phyloP scores from a whole-genome alignment of 2,329 filamentous ascomycete genomes.

The Neonectria hederae region DNA sequence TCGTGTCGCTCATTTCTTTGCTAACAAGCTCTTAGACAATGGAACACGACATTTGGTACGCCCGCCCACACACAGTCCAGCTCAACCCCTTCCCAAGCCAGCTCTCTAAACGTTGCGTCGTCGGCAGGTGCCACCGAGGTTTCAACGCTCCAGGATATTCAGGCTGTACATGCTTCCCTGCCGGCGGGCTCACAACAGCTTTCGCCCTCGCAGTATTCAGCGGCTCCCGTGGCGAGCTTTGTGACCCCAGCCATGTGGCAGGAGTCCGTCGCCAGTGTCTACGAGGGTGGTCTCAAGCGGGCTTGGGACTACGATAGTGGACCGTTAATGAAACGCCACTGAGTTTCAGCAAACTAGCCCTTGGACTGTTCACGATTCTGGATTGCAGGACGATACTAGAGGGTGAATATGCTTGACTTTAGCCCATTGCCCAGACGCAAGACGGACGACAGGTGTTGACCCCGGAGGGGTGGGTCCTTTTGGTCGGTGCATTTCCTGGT shows the following conservation, averaged over 20 bases:
- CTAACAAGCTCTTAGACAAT: constrained; percentile 72
- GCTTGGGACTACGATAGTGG: constrained; percentile 65
- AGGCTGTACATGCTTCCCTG: constrained; percentile 57
- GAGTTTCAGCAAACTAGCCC: constrained; percentile 2
- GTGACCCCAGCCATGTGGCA: constrained; percentile 79
- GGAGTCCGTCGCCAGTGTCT: constrained; percentile 74
- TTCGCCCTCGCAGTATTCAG: constrained; percentile 61
- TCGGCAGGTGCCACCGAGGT: constrained; percentile 65
- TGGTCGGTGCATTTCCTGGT: constrained; percentile 6
- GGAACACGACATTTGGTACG: constrained; percentile 93
- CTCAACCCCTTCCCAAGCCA: constrained; percentile 54
- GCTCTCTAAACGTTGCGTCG: constrained; percentile 62
- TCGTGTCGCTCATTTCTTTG: background rate
- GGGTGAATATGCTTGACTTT: background rate
- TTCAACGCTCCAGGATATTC: constrained; percentile 62
- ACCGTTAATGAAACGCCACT: constrained; percentile 46
- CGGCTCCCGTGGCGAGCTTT: constrained; percentile 65
- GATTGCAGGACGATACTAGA: background rate
- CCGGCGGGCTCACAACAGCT: constrained; percentile 58
- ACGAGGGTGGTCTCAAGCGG: constrained; percentile 71
- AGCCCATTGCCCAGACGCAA: background rate
- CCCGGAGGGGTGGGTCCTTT: background rate
- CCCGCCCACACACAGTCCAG: constrained; percentile 51
- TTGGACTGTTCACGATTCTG: background rate
- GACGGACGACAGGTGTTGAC: background rate